phyloP scores from a whole-genome alignment of 2,329 filamentous ascomycete genomes.

The Lecanicillium sp. region DNA sequence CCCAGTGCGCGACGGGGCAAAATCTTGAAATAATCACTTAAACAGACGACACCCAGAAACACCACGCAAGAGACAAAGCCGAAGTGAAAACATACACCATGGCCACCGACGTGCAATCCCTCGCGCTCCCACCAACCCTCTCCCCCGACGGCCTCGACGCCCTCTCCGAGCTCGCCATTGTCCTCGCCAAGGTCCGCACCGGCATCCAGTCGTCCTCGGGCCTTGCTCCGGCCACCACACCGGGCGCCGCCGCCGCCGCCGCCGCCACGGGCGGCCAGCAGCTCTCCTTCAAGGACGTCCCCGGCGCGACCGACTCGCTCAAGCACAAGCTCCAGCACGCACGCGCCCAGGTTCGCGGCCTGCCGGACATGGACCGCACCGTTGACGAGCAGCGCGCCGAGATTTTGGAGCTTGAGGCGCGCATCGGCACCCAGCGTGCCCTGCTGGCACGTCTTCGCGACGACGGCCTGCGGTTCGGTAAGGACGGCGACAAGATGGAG shows the following conservation, averaged over 20 bases:
- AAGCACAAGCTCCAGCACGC: slow-evolving; percentile 82
- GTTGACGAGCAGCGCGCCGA: slow-evolving; percentile 66
- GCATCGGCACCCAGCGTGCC: slow-evolving; percentile 56
- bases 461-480: slow-evolving; percentile 37
- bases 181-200: slow-evolving; percentile 66
- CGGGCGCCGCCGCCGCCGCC: slow-evolving; percentile 20
- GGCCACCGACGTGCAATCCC: slow-evolving; percentile 35
- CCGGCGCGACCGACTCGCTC: slow-evolving; percentile 68
- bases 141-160: slow-evolving; percentile 80
- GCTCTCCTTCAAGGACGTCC: slow-evolving; percentile 64
- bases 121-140: slow-evolving; percentile 57
- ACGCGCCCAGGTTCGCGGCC: slow-evolving; percentile 53
- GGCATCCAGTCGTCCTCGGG: slow-evolving; percentile 37
- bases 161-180: slow-evolving; percentile 71
- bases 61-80: neutral
- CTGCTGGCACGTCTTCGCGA: slow-evolving; percentile 50
- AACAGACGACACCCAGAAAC: no score
- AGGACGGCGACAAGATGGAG: slow-evolving; percentile 35
- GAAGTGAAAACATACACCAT: slow-evolving; percentile 12
- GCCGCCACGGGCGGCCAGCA: slow-evolving; percentile 25
- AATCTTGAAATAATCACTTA: no score
- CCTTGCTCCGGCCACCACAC: slow-evolving; percentile 33
- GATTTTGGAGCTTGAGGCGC: slow-evolving; percentile 58
- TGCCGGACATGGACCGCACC: slow-evolving; percentile 65
- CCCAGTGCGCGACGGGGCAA: no score